A percentile compares a stretch with the other conserved stretches of the same genome.
Conservation (phyloP, 805 yeast species). For the Saccharomycopsis fermentans region DNA sequence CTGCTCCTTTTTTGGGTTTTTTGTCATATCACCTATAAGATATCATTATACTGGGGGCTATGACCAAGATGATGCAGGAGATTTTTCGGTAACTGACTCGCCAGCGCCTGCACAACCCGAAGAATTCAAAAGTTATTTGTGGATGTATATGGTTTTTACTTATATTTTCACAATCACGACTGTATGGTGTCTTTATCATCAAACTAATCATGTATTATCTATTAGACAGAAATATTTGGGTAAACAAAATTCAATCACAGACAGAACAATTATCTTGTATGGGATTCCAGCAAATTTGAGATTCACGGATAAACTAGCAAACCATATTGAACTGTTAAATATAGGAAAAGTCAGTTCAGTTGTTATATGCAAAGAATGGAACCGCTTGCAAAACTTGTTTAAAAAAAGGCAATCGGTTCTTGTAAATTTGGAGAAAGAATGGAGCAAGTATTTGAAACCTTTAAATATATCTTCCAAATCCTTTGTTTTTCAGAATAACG, state of each 20-base stretch:
- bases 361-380: slow-evolving; percentile 84
- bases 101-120: slow-evolving; percentile 13
- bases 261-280: slow-evolving; percentile 75
- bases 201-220: slow-evolving; percentile 62
- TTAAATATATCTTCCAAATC: slow-evolving; percentile 5
- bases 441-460: slow-evolving; percentile 59
- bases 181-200: slow-evolving; percentile 48
- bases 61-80: slow-evolving; percentile 44
- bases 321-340: slow-evolving; percentile 66
- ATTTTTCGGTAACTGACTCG: background rate
- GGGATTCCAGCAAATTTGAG: slow-evolving; percentile 84
- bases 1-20: slow-evolving; percentile 60
- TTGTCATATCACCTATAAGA: slow-evolving; percentile 75
- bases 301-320: slow-evolving; percentile 55
- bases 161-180: slow-evolving; percentile 71
- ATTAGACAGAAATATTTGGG: slow-evolving; percentile 80
- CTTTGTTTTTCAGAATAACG: slow-evolving; percentile 12
- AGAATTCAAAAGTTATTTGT: slow-evolving; percentile 38
- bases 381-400: slow-evolving; percentile 54
- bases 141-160: slow-evolving; percentile 85
- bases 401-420: slow-evolving; percentile 46
- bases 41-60: slow-evolving; percentile 73
- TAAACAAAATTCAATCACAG: slow-evolving; percentile 78
- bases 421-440: slow-evolving; percentile 50
- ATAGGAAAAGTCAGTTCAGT: slow-evolving; percentile 73